phyloP scores from a whole-genome alignment of 768 basidiomycete species.

The Gelatoporia subvermispora region DNA sequence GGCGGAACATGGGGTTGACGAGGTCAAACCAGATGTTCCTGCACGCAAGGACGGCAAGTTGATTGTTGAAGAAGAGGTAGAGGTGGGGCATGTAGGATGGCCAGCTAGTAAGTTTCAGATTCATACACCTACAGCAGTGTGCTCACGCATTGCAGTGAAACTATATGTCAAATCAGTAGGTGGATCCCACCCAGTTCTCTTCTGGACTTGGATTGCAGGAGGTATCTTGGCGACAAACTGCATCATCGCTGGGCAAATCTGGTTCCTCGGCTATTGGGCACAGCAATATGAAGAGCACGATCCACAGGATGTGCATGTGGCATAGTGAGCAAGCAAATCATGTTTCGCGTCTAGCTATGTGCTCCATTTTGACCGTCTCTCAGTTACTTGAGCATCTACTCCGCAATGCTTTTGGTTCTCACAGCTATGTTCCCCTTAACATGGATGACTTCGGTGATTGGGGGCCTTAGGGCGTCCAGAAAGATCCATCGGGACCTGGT shows the following conservation, averaged over 20 bases:
- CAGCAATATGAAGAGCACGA: conserved; percentile 32
- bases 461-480: conserved; percentile 26
- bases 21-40: conserved; percentile 14
- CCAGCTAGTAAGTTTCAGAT: conserved; percentile 22
- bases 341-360: neutral
- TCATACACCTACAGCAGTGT: neutral
- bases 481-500: conserved; percentile 26
- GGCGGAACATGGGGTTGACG: conserved; percentile 15
- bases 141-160: conserved; percentile 22
- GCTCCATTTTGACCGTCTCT: neutral
- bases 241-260: conserved; percentile 21
- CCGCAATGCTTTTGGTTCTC: conserved; percentile 9
- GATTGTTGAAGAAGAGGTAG: conserved; percentile 35
- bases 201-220: conserved; percentile 23
- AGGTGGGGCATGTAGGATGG: conserved; percentile 32
- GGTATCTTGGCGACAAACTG: conserved; percentile 10
- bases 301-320: conserved; percentile 30
- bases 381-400: conserved; percentile 28
- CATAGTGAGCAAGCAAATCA: conserved; percentile 21
- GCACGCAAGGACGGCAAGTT: too few species aligned
- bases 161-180: conserved; percentile 27
- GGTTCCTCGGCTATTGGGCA: conserved; percentile 34
- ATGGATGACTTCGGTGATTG: conserved; percentile 22
- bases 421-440: conserved; percentile 17
- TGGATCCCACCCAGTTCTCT: conserved; percentile 15